phyloP scores from a whole-genome alignment of 1,284 basidiomycete genomes.

The Neolentinus lepideus region DNA sequence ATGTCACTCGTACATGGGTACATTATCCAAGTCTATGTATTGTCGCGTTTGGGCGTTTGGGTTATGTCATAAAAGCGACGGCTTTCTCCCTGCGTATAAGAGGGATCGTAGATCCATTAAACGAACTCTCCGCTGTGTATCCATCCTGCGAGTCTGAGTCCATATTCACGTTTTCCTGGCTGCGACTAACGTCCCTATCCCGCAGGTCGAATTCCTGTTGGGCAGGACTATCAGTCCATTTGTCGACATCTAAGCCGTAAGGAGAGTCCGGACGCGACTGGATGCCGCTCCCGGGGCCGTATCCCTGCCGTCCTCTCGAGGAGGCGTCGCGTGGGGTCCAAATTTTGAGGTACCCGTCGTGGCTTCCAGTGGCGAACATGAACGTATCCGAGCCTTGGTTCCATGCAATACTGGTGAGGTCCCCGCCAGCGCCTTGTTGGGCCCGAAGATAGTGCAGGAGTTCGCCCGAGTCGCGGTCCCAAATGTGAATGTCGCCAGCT shows the following conservation, averaged over 20 bases:
- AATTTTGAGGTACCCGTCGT: slow-evolving; percentile 65
- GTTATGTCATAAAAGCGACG: neutral
- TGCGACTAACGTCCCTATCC: too few species aligned
- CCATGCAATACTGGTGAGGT: slow-evolving; percentile 74
- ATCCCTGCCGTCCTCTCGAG: neutral
- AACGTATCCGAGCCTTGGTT: slow-evolving; percentile 62
- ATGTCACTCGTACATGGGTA: neutral
- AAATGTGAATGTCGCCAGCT: slow-evolving; percentile 80
- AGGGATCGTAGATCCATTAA: neutral
- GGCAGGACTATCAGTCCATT: neutral
- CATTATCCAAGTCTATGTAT: neutral
- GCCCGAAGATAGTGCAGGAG: slow-evolving; percentile 59
- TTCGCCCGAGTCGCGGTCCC: slow-evolving; percentile 71
- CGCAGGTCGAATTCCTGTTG: neutral
- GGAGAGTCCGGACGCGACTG: neutral
- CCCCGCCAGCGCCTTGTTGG: slow-evolving; percentile 45
- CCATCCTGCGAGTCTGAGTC: neutral
- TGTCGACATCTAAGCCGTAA: neutral
- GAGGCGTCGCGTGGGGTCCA: slow-evolving; percentile 38
- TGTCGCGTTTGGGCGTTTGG: too few species aligned
- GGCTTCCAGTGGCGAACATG: slow-evolving; percentile 75
- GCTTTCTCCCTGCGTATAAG: neutral
- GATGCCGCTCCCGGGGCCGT: neutral
- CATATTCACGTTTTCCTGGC: neutral
- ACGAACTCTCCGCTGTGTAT: neutral